Evolutionary conservation across 2,329 filamentous ascomycete genomes (phyloP), one percentile per base, ranked within the genome.

Genomic region (Hysterium pulicare): DNA sequence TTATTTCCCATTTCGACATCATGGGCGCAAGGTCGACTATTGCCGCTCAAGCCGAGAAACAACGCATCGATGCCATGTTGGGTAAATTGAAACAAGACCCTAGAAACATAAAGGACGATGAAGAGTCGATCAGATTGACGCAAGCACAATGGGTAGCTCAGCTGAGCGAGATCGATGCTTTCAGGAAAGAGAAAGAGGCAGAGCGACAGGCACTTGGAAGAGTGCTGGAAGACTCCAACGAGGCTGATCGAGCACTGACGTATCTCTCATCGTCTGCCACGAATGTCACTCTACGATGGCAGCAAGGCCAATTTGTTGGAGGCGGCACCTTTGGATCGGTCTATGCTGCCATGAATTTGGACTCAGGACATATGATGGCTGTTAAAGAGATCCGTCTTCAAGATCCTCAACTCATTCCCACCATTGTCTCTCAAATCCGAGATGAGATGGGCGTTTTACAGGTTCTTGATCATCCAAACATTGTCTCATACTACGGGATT

Each of bases 1-100:
- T 98, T 37, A 97, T 98, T 53, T 96, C 90, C 8, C 93, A 98
- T 68, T 98, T 98, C 58, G 93, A 98, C 66, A 97, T 98, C 68
- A 95, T 98, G 86, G 93, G 93, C 19, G 93, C 93, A 20, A 83
- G 91, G 58, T 95, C 90, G 5, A 96, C 85, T 32, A 77, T 96
- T 49, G 93, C 93, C 9, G 93, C 93, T 4, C 90, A 96, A 68
- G 89, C 90, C 2, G 93, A 98, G 69, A 90, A 89, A 64, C 88
- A 95, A 61, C 81, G 87, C 33, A 78, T 90, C 51, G 91, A 96
- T 57, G 85, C 87, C 21, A 74, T 90, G 45, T 80, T 86, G 40
- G 84, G 85, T 21, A 86, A 90, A 58, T 82, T 86, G 58, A 79
- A 85, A 49, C 76, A 93, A 50, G 90, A 95, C 59, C 83, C 90